phyloP scores from a whole-genome alignment of 2,329 filamentous ascomycete genomes.

The Talaromyces sp. region DNA sequence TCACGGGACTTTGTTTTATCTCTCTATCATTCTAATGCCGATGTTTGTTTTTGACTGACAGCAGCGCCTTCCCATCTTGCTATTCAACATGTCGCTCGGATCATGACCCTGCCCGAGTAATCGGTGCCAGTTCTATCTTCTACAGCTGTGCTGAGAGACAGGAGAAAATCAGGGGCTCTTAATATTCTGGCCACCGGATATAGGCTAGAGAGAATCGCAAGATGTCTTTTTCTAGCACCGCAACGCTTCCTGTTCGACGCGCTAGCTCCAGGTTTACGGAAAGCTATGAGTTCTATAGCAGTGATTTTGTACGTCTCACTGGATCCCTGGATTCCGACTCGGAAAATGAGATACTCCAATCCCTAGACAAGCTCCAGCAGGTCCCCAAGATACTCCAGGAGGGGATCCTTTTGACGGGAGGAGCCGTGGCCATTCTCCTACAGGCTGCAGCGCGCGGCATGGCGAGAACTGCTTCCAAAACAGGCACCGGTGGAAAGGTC shows the following conservation, averaged over 20 bases:
- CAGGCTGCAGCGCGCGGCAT: conserved; percentile 34
- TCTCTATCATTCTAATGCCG: background rate
- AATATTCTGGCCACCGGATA: background rate
- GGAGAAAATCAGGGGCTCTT: background rate
- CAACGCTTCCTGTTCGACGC: conserved; percentile 6
- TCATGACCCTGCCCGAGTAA: background rate
- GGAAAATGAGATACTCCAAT: conserved; percentile 24
- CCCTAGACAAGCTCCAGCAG: conserved; percentile 33
- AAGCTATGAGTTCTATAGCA: conserved; percentile 17
- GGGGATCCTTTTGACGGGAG: conserved; percentile 36
- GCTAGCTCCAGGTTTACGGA: conserved; percentile 17
- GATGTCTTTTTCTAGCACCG: background rate
- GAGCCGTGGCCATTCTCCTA: conserved; percentile 33
- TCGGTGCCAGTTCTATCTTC: background rate
- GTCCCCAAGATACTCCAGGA: conserved; percentile 36
- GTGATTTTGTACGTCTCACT: conserved; percentile 15
- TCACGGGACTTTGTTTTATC: conserved; percentile 1
- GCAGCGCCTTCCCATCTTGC: background rate
- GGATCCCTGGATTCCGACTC: conserved; percentile 12
- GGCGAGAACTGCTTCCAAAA: conserved; percentile 20
- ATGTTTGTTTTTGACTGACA: background rate
- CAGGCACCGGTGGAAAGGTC: background rate
- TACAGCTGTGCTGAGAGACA: background rate
- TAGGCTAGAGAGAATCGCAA: background rate
- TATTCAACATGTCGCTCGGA: background rate